A percentile compares a stretch with the other conserved stretches of the same genome.
These are phyloP conservation scores for Geotrichum siamense DNA, from an alignment of 1,139 yeast genomes.

Conservation along the genomic window DNA sequence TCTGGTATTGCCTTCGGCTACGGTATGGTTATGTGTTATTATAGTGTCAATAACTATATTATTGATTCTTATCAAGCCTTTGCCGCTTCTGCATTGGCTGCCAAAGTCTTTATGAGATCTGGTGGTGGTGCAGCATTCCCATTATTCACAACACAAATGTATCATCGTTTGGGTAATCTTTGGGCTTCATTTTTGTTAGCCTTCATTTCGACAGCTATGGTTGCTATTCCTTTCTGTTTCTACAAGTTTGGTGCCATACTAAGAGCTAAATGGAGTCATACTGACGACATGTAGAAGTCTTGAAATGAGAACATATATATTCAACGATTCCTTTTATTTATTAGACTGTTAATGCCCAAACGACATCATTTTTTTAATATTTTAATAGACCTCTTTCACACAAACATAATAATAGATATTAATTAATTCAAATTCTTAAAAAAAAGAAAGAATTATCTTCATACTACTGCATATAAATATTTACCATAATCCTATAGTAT, in stretches of 20 bases:
- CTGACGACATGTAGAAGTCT: too few species aligned
- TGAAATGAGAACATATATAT: too few species aligned
- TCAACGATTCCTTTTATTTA: too few species aligned
- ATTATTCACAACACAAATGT: constrained; percentile 74
- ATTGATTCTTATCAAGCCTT: constrained; percentile 79
- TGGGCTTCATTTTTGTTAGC: constrained; percentile 86
- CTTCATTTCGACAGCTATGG: constrained; percentile 74
- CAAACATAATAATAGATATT: too few species aligned
- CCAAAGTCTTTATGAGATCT: constrained; percentile 78
- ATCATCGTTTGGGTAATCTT: constrained; percentile 59
- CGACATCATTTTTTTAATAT: too few species aligned
- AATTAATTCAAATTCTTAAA: too few species aligned
- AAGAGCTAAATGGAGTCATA: constrained; percentile 45
- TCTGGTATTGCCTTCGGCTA: constrained; percentile 84
- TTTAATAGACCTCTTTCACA: too few species aligned
- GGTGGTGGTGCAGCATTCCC: constrained; percentile 88
- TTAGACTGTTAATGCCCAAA: too few species aligned
- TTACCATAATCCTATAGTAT: too few species aligned
- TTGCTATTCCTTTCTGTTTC: constrained; percentile 71
- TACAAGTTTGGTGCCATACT: constrained; percentile 60
- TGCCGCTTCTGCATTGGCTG: constrained; percentile 89
- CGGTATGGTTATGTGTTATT: constrained; percentile 86
- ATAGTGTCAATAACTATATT: constrained; percentile 80
- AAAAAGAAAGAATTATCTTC: too few species aligned
- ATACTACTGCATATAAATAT: too few species aligned